Percentiles rank a stretch among this genome's conserved stretches.
Evolutionary conservation across 2,329 filamentous ascomycete species (phyloP).

Genomic region (Colletotrichum godetiae): DNA sequence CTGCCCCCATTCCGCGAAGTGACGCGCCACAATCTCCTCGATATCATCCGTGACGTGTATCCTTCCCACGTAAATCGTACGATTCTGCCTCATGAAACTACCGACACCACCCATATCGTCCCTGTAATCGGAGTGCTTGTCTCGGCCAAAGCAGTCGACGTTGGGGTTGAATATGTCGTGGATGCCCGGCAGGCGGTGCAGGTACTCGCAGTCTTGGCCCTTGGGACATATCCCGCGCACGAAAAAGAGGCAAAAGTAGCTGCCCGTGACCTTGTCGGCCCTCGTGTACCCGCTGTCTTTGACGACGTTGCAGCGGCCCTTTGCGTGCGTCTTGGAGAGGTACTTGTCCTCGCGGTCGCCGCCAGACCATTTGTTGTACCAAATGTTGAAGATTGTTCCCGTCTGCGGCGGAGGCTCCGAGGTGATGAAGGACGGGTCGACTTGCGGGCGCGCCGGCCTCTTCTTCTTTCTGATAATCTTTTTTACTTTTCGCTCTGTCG

Average conservation of each 20-base stretch:
- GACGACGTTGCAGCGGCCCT: constrained; percentile 86
- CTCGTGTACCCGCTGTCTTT: constrained; percentile 83
- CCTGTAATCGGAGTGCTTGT: constrained; percentile 92
- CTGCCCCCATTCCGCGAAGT: constrained; percentile 97
- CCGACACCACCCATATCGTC: constrained; percentile 99
- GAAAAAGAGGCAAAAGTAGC: constrained; percentile 92
- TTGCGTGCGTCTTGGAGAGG: constrained; percentile 82
- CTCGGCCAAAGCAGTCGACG: constrained; percentile 92
- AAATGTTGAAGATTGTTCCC: constrained; percentile 96
- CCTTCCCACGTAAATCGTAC: constrained; percentile 91
- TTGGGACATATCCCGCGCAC: constrained; percentile 77
- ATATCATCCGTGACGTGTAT: constrained; percentile 98
- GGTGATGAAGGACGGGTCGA: constrained; percentile 85
- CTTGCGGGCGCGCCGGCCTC: constrained; percentile 88
- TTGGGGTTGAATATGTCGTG: constrained; percentile 95
- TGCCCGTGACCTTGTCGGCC: constrained; percentile 80
- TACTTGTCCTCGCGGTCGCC: constrained; percentile 95
- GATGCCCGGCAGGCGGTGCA: constrained; percentile 87
- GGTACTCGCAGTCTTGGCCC: constrained; percentile 92
- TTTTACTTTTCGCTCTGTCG: constrained; percentile 76
- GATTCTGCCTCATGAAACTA: constrained; percentile 91
- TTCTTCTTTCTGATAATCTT: constrained; percentile 94
- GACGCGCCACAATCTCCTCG: constrained; percentile 92
- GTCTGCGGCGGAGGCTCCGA: constrained; percentile 91
- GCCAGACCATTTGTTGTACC: constrained; percentile 99